phyloP scores from a whole-genome alignment of 371 early-diverging fungal species.

The Blakeslea trispora region DNA sequence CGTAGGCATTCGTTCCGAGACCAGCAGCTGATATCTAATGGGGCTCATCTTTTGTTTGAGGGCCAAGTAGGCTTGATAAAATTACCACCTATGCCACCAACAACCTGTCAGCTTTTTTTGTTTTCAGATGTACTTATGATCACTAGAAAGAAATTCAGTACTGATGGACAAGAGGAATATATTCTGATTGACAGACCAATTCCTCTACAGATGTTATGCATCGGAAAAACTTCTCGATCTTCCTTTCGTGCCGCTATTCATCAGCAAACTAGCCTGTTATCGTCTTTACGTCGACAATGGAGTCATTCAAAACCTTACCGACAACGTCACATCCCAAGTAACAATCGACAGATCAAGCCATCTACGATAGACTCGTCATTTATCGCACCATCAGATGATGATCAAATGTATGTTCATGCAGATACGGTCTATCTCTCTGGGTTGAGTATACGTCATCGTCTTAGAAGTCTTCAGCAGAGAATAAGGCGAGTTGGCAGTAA shows the following conservation, averaged over 20 bases:
- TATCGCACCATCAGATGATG: constrained; percentile 9
- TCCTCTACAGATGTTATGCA: constrained; percentile 14
- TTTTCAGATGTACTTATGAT: constrained; percentile 14
- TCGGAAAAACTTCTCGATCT: neutral
- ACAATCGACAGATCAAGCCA: too few species aligned
- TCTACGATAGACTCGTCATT: too few species aligned
- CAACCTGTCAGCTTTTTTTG: constrained; percentile 14
- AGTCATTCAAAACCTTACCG: neutral
- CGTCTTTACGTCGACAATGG: constrained; percentile 13
- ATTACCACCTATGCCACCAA: constrained; percentile 1
- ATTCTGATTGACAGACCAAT: constrained; percentile 14
- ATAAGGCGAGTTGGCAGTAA: neutral
- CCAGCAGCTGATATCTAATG: constrained; percentile 13
- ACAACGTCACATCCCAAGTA: too few species aligned
- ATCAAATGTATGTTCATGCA: constrained; percentile 3
- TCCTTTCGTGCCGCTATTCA: neutral
- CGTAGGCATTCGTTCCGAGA: constrained; percentile 1
- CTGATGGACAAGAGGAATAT: constrained; percentile 12
- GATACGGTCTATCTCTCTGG: constrained; percentile 14
- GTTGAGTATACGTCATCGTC: constrained; percentile 14
- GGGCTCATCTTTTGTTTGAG: constrained; percentile 14
- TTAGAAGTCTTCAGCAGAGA: constrained; percentile 15
- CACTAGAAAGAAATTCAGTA: constrained; percentile 2
- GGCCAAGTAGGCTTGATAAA: constrained; percentile 3
- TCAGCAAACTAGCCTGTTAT: constrained; percentile 13